These are phyloP conservation scores for Jackrogersella multiformis DNA, from an alignment of 495 filamentous ascomycete genomes.

Conservation along the genomic window DNA sequence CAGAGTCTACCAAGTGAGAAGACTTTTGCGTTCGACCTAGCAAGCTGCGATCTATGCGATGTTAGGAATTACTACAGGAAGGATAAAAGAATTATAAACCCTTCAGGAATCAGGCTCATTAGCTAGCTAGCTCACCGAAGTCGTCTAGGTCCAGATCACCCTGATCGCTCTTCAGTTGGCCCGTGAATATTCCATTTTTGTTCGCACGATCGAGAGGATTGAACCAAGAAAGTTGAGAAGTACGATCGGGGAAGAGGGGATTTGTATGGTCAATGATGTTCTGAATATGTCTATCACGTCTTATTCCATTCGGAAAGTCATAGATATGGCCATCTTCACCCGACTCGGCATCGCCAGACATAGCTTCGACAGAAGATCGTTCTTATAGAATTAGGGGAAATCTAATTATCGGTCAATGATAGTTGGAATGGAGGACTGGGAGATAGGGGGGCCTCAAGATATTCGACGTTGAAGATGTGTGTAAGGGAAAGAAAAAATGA, in stretches of 20 bases:
- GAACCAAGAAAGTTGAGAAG: constrained; percentile 17
- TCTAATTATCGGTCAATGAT: background rate
- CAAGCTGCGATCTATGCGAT: constrained; percentile 24
- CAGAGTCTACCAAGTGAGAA: constrained; percentile 2
- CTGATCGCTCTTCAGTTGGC: background rate
- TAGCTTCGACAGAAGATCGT: background rate
- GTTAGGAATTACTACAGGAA: constrained; percentile 1
- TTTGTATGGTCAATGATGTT: constrained; percentile 44
- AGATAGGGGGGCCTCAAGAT: background rate
- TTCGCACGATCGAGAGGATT: background rate
- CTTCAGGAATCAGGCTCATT: too few species aligned
- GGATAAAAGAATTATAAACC: too few species aligned
- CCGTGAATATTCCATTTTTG: background rate
- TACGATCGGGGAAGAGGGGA: constrained; percentile 29
- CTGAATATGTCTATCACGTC: constrained; percentile 40
- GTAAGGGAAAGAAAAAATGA: background rate
- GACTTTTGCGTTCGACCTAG: constrained; percentile 15
- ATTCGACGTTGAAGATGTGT: background rate
- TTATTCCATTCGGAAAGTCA: constrained; percentile 15
- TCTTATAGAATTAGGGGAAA: background rate
- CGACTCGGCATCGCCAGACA: constrained; percentile 21
- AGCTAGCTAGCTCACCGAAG: constrained; percentile 44
- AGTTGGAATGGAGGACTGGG: too few species aligned
- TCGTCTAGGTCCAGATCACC: constrained; percentile 42
- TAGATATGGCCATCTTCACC: constrained; percentile 19